phyloP scores from a whole-genome alignment of 768 basidiomycete genomes.

The Phaffia tasmanica region DNA sequence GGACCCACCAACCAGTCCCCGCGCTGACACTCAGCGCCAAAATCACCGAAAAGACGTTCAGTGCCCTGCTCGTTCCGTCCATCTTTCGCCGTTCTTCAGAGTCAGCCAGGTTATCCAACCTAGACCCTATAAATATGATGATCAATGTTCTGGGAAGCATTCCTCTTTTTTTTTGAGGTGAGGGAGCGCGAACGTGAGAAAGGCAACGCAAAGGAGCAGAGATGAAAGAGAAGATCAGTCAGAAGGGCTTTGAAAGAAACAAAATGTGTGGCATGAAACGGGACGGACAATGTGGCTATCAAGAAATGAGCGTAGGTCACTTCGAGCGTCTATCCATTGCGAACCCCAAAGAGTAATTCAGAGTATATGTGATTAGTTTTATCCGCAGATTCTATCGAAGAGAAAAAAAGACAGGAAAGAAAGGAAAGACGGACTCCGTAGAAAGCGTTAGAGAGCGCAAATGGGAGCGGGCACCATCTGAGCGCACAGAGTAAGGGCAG shows the following conservation, averaged over 20 bases:
- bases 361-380: too few relatives aligned
- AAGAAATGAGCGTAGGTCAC: slow-evolving; percentile 21
- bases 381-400: not conserved
- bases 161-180: not conserved
- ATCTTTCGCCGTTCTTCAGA: not conserved
- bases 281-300: slow-evolving; percentile 18
- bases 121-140: slow-evolving; percentile 20
- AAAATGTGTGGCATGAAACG: not conserved
- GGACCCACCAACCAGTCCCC: slow-evolving; percentile 19
- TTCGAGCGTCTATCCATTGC: slow-evolving; percentile 9
- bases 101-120: slow-evolving; percentile 22
- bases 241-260: not conserved
- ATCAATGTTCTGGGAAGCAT: slow-evolving; percentile 24
- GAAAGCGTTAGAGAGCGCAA: slow-evolving; percentile 14
- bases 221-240: not conserved
- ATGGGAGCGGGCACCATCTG: slow-evolving; percentile 26
- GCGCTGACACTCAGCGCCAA: slow-evolving; percentile 11
- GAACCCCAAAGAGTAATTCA: not conserved
- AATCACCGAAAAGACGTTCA: slow-evolving; percentile 24
- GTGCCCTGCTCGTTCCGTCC: slow-evolving; percentile 6
- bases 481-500: slow-evolving; percentile 15
- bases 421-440: not conserved
- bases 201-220: not conserved
- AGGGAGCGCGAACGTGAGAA: not conserved
- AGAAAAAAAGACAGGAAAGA: not conserved